Evolutionary conservation across 345 rosid genomes (phyloP).

Genomic region (Citrus australasica): DNA sequence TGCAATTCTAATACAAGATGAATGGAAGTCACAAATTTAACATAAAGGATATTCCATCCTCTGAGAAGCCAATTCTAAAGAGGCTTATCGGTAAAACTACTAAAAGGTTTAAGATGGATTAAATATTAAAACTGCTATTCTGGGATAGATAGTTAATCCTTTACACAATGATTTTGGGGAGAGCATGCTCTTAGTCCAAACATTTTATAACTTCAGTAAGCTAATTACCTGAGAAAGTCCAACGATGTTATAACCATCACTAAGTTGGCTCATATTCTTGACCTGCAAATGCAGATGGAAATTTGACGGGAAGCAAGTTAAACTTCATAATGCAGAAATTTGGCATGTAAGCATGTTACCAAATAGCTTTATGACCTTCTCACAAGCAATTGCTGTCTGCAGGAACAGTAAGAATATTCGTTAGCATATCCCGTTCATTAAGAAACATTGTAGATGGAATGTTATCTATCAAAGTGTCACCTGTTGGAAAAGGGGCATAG

Average conservation of each 20-base stretch:
- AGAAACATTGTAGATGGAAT: slow-evolving; percentile 1
- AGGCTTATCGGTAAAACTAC: neutral
- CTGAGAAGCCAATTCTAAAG: neutral
- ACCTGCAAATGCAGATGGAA: slow-evolving; percentile 38
- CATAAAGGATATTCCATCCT: neutral
- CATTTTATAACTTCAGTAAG: slow-evolving; percentile 40
- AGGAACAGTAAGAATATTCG: slow-evolving; percentile 16
- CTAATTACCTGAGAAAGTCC: slow-evolving; percentile 82
- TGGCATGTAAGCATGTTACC: slow-evolving; percentile 10
- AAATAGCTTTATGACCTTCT: slow-evolving; percentile 51
- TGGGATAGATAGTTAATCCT: neutral
- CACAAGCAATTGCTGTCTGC: slow-evolving; percentile 85
- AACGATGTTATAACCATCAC: slow-evolving; percentile 66
- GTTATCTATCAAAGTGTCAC: slow-evolving; percentile 28
- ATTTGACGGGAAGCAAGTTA: neutral
- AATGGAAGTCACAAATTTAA: neutral
- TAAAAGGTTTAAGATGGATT: too few relatives aligned
- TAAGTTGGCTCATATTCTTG: slow-evolving; percentile 68
- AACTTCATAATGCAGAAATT: slow-evolving; percentile 4
- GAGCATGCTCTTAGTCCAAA: slow-evolving; percentile 30
- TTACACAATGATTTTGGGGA: neutral
- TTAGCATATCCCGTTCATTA: slow-evolving; percentile 4
- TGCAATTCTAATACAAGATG: neutral
- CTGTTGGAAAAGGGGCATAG: slow-evolving; percentile 77
- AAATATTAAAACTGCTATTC: neutral